Evolutionary conservation across 768 basidiomycete genomes (phyloP).

Genomic region (Podaxis rugospora): DNA sequence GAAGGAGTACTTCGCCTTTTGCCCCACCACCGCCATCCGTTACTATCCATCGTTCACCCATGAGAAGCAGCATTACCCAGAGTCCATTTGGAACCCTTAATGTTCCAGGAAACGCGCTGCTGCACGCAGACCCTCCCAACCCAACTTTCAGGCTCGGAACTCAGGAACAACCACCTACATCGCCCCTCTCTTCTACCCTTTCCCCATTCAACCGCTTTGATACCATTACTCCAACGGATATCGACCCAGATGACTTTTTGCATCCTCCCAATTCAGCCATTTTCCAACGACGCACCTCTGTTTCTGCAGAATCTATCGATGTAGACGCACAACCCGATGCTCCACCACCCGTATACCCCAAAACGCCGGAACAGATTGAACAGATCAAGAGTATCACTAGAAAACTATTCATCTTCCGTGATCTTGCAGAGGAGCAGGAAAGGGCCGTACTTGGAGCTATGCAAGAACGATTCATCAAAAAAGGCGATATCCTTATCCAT

Average conservation of each 20-base stretch:
- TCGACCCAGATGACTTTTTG: conserved; percentile 60
- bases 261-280: conserved; percentile 71
- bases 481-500: conserved; percentile 87
- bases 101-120: conserved; percentile 75
- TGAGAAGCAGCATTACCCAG: conserved; percentile 48
- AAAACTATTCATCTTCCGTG: conserved; percentile 91
- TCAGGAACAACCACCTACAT: conserved; percentile 57
- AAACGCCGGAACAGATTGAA: conserved; percentile 77
- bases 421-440: conserved; percentile 95
- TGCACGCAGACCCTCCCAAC: conserved; percentile 47
- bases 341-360: conserved; percentile 70
- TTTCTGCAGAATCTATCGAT: conserved; percentile 94
- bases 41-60: conserved; percentile 55
- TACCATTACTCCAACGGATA: conserved; percentile 40
- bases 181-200: conserved; percentile 44
- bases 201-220: conserved; percentile 54
- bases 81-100: conserved; percentile 79
- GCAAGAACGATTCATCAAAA: conserved; percentile 73
- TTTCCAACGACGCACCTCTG: conserved; percentile 88
- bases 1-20: conserved; percentile 17
- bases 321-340: conserved; percentile 65
- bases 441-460: conserved; percentile 91
- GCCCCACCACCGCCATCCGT: conserved; percentile 48
- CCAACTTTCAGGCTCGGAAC: conserved; percentile 59
- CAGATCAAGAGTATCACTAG: conserved; percentile 86